phyloP scores from a whole-genome alignment of 306 rosid genomes.

The Cucurbita moschata region DNA sequence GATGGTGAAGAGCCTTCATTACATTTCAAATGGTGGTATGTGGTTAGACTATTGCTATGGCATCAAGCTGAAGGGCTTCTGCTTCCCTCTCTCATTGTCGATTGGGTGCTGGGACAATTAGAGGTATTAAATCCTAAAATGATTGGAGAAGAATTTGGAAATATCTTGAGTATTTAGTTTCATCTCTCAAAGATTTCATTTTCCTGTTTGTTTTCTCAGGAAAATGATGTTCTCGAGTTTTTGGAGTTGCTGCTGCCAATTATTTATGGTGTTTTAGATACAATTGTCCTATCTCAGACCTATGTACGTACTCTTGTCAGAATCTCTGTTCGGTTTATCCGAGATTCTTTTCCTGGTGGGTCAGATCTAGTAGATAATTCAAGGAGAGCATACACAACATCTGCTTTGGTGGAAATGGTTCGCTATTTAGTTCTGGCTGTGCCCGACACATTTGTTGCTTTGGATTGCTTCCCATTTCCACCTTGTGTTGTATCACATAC shows the following conservation, averaged over 20 bases:
- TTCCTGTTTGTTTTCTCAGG: constrained; percentile 37
- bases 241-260: constrained; percentile 82
- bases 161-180: background rate
- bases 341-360: constrained; percentile 84
- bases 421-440: constrained; percentile 64
- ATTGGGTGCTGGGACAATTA: constrained; percentile 82
- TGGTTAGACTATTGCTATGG: constrained; percentile 85
- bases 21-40: constrained; percentile 91
- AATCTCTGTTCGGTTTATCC: constrained; percentile 51
- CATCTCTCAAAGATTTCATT: constrained; percentile 7
- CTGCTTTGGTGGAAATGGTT: constrained; percentile 78
- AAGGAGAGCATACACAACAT: constrained; percentile 65
- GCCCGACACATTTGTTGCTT: constrained; percentile 84
- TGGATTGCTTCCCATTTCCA: constrained; percentile 94
- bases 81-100: constrained; percentile 73
- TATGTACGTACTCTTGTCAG: constrained; percentile 79
- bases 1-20: constrained; percentile 67
- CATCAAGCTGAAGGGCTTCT: constrained; percentile 81
- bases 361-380: constrained; percentile 94
- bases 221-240: constrained; percentile 62
- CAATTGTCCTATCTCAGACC: constrained; percentile 64
- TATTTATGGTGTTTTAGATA: constrained; percentile 75
- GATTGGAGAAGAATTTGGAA: background rate
- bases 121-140: constrained; percentile 34
- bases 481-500: constrained; percentile 47